Evolutionary conservation across 1,284 basidiomycete species (phyloP).

Genomic region (Ganoderma resinaceum): DNA sequence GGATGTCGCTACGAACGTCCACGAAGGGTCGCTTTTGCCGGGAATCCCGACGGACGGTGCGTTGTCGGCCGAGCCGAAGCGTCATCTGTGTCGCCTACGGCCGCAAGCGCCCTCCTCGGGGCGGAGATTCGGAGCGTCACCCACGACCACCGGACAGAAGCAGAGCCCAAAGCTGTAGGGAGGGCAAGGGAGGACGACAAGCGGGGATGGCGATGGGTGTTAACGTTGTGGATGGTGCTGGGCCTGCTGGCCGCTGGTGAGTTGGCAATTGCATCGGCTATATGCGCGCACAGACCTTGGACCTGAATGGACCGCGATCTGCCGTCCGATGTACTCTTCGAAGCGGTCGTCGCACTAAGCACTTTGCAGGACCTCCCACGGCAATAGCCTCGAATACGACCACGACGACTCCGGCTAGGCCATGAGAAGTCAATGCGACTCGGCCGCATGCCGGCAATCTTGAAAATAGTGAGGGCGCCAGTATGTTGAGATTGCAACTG

Average conservation of each 20-base stretch:
- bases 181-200: background rate
- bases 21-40: slow-evolving; percentile 7
- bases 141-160: background rate
- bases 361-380: background rate
- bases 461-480: no score
- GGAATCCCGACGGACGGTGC: slow-evolving; percentile 21
- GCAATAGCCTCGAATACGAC: background rate
- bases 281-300: background rate
- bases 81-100: background rate
- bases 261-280: slow-evolving; percentile 1
- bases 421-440: no score
- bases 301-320: background rate
- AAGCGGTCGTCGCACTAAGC: no score
- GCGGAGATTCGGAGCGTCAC: background rate
- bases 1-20: background rate
- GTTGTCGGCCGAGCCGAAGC: background rate
- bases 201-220: background rate
- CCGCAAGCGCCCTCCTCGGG: background rate
- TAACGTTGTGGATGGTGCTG: background rate
- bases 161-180: no score
- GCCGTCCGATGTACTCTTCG: background rate
- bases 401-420: slow-evolving; percentile 28
- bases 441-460: no score
- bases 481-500: no score
- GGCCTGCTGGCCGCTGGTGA: background rate